Evolutionary conservation across 352 stramenopile species (phyloP).

Genomic region (Hyphochytrium catenoides): DNA sequence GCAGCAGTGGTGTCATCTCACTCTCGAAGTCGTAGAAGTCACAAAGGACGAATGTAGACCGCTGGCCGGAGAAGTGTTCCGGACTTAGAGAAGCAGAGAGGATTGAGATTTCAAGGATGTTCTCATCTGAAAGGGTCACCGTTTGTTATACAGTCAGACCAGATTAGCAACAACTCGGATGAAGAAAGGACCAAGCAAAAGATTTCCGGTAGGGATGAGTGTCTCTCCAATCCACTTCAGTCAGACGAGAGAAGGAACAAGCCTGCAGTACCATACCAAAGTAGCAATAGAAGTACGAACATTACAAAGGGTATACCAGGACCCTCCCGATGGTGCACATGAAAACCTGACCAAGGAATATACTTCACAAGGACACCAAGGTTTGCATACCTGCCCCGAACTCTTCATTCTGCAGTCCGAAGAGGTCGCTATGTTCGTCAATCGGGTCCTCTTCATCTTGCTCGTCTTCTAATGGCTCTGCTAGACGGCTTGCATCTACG

Average conservation of each 20-base stretch:
- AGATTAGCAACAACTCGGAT: too few relatives aligned
- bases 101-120: conserved; percentile 71
- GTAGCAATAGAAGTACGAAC: too few relatives aligned
- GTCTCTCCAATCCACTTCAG: too few relatives aligned
- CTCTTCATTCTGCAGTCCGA: too few relatives aligned
- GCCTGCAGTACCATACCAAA: too few relatives aligned
- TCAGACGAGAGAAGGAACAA: too few relatives aligned
- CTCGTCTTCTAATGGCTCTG: conserved; percentile 12
- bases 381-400: background rate
- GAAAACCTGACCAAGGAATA: conserved; percentile 1
- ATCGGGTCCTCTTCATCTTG: conserved; percentile 3
- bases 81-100: conserved; percentile 37
- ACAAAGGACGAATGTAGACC: conserved; percentile 68
- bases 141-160: too few relatives aligned
- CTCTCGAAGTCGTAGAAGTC: conserved; percentile 87
- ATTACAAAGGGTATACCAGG: too few relatives aligned
- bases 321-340: too few relatives aligned
- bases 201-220: too few relatives aligned
- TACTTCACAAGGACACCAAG: background rate
- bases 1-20: conserved; percentile 60
- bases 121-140: conserved; percentile 64
- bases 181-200: too few relatives aligned
- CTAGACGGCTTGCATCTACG: too few relatives aligned
- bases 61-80: conserved; percentile 25
- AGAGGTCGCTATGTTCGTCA: background rate